Evolutionary conservation across 2,329 filamentous ascomycete genomes (phyloP).

Genomic region (Grosmannia penicillata): DNA sequence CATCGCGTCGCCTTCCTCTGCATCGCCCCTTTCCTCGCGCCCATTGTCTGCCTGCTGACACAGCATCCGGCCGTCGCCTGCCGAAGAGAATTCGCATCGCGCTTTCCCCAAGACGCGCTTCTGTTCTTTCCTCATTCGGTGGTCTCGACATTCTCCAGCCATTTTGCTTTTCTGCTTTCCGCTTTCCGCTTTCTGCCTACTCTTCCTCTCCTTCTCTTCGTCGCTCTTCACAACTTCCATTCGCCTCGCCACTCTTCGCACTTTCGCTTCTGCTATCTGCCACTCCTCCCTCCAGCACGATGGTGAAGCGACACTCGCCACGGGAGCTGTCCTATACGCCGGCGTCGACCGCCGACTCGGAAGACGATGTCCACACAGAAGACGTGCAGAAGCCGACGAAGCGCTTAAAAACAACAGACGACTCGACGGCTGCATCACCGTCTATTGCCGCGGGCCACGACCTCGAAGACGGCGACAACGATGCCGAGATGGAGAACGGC

Average conservation of each 20-base stretch:
- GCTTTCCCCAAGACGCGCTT: background rate
- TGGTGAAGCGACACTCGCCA: slow-evolving; percentile 15
- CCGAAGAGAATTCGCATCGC: background rate
- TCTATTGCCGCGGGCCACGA: slow-evolving; percentile 19
- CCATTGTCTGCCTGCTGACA: background rate
- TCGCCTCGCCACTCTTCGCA: background rate
- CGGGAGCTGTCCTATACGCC: slow-evolving; percentile 34
- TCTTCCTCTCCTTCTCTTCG: background rate
- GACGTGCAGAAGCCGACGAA: slow-evolving; percentile 27
- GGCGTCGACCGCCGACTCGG: slow-evolving; percentile 29
- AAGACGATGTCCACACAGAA: slow-evolving; percentile 29
- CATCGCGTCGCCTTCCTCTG: background rate
- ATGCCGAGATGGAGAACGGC: background rate
- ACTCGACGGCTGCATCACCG: slow-evolving; percentile 30
- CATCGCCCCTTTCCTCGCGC: background rate
- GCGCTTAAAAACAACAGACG: slow-evolving; percentile 29
- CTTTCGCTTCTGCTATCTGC: background rate
- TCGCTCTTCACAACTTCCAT: background rate
- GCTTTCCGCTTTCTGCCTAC: background rate
- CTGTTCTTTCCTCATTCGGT: no score
- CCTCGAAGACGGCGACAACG: slow-evolving; percentile 3
- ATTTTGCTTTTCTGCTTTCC: background rate
- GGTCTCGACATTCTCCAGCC: background rate
- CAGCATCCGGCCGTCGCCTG: background rate
- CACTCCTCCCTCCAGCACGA: slow-evolving; percentile 2